A percentile compares a stretch with the other conserved stretches of the same genome.
phyloP scores from a whole-genome alignment of 2,329 filamentous ascomycete species.

The Pseudonectria foliicola region DNA sequence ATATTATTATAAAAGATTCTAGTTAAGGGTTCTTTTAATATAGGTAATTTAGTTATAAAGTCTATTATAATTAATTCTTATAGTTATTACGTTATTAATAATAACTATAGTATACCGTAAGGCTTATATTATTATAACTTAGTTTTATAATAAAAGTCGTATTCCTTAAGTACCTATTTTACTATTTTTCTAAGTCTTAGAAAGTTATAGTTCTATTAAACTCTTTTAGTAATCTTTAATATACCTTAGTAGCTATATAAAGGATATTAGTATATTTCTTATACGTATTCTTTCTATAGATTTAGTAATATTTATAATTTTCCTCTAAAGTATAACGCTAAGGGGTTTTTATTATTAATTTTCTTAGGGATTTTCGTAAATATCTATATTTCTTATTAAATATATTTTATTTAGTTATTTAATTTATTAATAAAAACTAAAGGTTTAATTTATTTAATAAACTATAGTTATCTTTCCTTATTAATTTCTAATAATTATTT shows the following conservation, averaged over 20 bases:
- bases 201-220: no score
- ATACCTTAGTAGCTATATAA: no score
- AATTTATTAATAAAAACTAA: background rate
- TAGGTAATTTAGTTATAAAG: slow-evolving; percentile 7
- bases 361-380: background rate
- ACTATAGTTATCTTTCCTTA: background rate
- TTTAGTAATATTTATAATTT: no score
- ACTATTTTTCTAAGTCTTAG: no score
- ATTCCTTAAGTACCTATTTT: background rate
- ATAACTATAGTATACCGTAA: slow-evolving; percentile 6
- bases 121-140: slow-evolving; percentile 3
- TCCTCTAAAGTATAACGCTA: no score
- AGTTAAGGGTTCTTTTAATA: slow-evolving; percentile 5
- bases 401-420: slow-evolving; percentile 1
- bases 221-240: no score
- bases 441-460: background rate
- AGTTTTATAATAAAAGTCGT: slow-evolving; percentile 1
- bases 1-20: slow-evolving; percentile 7
- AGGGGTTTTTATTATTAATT: no score
- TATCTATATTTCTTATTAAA: background rate
- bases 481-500: slow-evolving; percentile 7
- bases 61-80: slow-evolving; percentile 8
- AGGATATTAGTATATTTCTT: background rate
- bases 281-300: background rate
- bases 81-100: slow-evolving; percentile 3